Conservation (phyloP, 2,329 filamentous ascomycete species). For the Pseudogymnoascus sp. region DNA sequence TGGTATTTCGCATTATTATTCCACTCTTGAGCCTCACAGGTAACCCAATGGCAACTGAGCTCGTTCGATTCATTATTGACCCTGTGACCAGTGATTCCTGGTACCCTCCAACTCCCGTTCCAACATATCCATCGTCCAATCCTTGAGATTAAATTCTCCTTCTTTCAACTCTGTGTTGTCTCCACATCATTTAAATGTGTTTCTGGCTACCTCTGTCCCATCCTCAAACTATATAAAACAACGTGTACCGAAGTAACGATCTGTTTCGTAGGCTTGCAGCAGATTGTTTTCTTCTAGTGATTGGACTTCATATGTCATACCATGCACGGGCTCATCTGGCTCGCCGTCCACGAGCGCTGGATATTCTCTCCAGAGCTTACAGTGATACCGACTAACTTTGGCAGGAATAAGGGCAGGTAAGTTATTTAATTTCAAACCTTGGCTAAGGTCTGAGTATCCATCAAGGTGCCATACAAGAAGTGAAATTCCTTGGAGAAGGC, state of each 20-base stretch:
- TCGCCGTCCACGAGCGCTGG: conserved; percentile 20
- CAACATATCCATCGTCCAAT: conserved; percentile 16
- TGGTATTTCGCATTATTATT: too few relatives aligned
- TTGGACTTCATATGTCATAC: conserved; percentile 17
- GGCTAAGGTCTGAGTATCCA: conserved; percentile 27
- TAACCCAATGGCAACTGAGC: not conserved
- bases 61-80: not conserved
- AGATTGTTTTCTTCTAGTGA: conserved; percentile 6
- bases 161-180: conserved; percentile 13
- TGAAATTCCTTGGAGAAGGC: conserved; percentile 22
- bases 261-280: conserved; percentile 15
- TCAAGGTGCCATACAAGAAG: conserved; percentile 30
- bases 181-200: conserved; percentile 15
- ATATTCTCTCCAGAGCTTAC: conserved; percentile 30
- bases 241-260: conserved; percentile 14
- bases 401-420: conserved; percentile 19
- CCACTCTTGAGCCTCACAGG: not conserved
- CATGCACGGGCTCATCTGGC: conserved; percentile 13
- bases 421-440: conserved; percentile 23
- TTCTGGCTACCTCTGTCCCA: conserved; percentile 16
- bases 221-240: conserved; percentile 16
- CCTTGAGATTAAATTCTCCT: conserved; percentile 16
- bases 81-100: not conserved
- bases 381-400: conserved; percentile 22
- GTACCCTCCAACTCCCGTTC: conserved; percentile 10